Percentiles rank a stretch among this genome's conserved stretches.
These are phyloP conservation scores for Scedosporium aurantiacum DNA, from an alignment of 2,329 filamentous ascomycete species.

Conservation along the genomic window DNA sequence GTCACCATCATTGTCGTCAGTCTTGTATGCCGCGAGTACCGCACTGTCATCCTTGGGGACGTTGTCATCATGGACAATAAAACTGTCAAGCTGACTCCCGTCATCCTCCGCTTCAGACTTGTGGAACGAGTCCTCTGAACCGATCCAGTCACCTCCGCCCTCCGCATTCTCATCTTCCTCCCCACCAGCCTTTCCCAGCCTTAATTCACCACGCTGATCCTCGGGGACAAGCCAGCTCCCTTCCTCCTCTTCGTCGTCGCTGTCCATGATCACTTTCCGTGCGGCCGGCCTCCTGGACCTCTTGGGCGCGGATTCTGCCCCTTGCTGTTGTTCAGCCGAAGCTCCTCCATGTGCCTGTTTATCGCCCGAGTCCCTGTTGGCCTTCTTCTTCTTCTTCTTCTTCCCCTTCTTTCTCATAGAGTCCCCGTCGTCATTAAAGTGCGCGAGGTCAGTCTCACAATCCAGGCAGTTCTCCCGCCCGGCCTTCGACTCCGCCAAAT, in stretches of 20 bases:
- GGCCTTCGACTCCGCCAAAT: slow-evolving; percentile 29
- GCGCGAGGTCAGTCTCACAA: slow-evolving; percentile 64
- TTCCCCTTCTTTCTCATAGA: slow-evolving; percentile 11
- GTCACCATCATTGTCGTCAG: slow-evolving; percentile 15
- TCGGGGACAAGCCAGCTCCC: slow-evolving; percentile 73
- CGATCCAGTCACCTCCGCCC: slow-evolving; percentile 70
- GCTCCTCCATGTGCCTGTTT: neutral
- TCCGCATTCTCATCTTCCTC: slow-evolving; percentile 82
- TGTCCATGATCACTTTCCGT: slow-evolving; percentile 50
- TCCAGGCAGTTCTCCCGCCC: slow-evolving; percentile 53
- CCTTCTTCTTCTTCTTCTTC: slow-evolving; percentile 16
- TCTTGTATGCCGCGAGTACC: slow-evolving; percentile 10
- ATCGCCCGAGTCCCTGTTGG: slow-evolving; percentile 9
- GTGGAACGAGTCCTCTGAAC: slow-evolving; percentile 54
- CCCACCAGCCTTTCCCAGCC: slow-evolving; percentile 70
- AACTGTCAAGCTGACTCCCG: slow-evolving; percentile 42
- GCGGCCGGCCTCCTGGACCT: slow-evolving; percentile 29
- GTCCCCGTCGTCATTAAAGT: slow-evolving; percentile 40
- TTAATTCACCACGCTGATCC: slow-evolving; percentile 45
- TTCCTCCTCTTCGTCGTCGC: slow-evolving; percentile 46
- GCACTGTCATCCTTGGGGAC: slow-evolving; percentile 19
- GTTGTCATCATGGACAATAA: slow-evolving; percentile 41
- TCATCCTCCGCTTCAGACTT: slow-evolving; percentile 45
- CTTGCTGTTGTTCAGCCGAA: neutral
- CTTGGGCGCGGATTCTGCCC: slow-evolving; percentile 4